Conservation (phyloP, 2,329 filamentous ascomycete genomes). For the Xenoacremonium recifei region DNA sequence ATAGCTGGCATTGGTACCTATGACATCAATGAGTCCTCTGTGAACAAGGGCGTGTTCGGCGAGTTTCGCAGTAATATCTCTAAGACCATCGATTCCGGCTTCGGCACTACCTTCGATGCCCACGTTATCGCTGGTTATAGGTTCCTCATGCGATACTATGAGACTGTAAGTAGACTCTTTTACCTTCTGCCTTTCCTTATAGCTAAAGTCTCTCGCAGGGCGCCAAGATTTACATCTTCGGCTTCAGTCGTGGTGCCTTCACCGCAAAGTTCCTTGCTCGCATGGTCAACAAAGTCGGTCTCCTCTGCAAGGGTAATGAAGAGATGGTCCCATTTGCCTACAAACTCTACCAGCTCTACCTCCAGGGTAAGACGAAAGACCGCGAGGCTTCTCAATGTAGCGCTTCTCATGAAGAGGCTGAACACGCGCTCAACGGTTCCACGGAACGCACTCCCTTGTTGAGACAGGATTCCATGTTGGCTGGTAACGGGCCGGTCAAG, state of each 20-base stretch:
- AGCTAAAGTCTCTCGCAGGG: conserved; percentile 30
- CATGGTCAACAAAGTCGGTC: conserved; percentile 48
- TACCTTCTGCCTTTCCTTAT: fast-evolving
- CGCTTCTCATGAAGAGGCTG: not conserved
- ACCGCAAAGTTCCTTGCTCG: conserved; percentile 52
- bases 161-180: conserved; percentile 20
- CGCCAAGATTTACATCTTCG: conserved; percentile 54
- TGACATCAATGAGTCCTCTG: conserved; percentile 35
- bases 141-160: conserved; percentile 50
- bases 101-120: conserved; percentile 42
- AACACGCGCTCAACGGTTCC: not conserved
- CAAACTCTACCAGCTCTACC: conserved; percentile 40
- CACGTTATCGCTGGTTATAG: conserved; percentile 48
- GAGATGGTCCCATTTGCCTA: conserved; percentile 53
- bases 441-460: not conserved
- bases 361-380: conserved; percentile 37
- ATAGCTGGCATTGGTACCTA: conserved; percentile 44
- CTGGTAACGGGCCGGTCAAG: not conserved
- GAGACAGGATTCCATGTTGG: not conserved
- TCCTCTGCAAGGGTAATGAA: conserved; percentile 51
- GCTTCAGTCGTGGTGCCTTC: conserved; percentile 52
- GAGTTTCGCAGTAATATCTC: conserved; percentile 30
- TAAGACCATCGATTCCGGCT: conserved; percentile 36
- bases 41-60: conserved; percentile 32
- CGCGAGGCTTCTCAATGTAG: conserved; percentile 19